Evolutionary conservation across 345 rosid genomes (phyloP), one percentile per base, ranked within the genome.

Genomic region (Brassica rapa): DNA sequence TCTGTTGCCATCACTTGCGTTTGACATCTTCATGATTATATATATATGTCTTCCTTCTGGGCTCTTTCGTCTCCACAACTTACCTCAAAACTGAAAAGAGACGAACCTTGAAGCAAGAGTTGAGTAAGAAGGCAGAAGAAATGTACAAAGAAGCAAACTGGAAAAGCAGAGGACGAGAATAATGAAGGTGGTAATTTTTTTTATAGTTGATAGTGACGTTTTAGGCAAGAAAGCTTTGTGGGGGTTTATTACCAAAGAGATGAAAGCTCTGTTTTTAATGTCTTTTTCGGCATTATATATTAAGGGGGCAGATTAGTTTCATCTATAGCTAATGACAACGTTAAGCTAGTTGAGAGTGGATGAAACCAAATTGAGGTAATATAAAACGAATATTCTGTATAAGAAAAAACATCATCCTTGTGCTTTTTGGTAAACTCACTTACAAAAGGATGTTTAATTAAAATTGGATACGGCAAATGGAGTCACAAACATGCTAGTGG

Each of bases 81-180:
- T n/a, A 57, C 30, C 67, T 68, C 82, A 74, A 64, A 80, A 69
- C 5, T 24, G 63, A 65, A 78, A 78, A 71, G 66, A 76, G 83
- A 75, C 72, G 79, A 78, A 68, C n/a, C 74, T 70, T 79, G 65
- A 68, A 67, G 74, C 78, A 59, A 74, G 25, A 73, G 43, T 24
- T 73, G 77, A 79, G 64, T 67, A 73, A 73, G 57, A 51, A 78
- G 39, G 9, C 55, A 66, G 68, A 66, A 66, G 62, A 66, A 59
- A 30, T 11, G n/a, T 65, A 56, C 59, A 66, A 78, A 39, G 43
- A 33, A 77, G 66, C n/a, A 71, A 77, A 27, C 61, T 66, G 21
- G 77, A 73, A 78, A 78, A 78, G 62, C 10, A n/a, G 63, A 72
- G 69, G 76, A 60, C 14, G 32, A 68, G 66, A 51, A 49, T 24